Conservation (phyloP, 768 basidiomycete genomes). For the Neoboletus brunneissimus region DNA sequence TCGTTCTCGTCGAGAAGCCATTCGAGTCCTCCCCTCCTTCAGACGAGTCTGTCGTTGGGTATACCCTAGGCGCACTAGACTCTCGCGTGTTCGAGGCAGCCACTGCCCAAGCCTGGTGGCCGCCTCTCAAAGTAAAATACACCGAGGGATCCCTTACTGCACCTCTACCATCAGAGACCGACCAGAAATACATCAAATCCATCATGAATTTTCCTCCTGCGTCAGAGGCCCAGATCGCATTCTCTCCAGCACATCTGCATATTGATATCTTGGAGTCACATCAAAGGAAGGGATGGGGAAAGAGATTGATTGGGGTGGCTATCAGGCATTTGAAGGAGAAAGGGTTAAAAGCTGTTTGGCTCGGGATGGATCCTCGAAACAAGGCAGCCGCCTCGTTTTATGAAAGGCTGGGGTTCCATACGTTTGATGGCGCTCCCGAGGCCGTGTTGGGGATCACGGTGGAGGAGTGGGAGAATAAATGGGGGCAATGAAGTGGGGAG, state of each 20-base stretch:
- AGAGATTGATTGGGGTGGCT: conserved; percentile 53
- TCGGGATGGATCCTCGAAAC: conserved; percentile 68
- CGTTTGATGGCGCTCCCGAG: conserved; percentile 50
- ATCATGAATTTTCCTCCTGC: conserved; percentile 40
- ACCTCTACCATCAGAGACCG: conserved; percentile 20
- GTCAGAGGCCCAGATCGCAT: conserved; percentile 53
- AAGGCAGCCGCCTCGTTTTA: conserved; percentile 60
- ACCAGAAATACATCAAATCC: conserved; percentile 32
- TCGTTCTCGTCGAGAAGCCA: conserved; percentile 59
- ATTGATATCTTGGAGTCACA: conserved; percentile 67
- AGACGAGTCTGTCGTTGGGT: conserved; percentile 59
- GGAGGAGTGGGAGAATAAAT: conserved; percentile 31
- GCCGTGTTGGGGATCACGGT: conserved; percentile 57
- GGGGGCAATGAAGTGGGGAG: neutral
- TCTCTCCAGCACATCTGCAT: conserved; percentile 74
- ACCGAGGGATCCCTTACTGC: conserved; percentile 21
- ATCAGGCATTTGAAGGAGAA: conserved; percentile 52
- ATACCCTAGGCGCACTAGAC: conserved; percentile 65
- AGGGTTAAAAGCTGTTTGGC: conserved; percentile 53
- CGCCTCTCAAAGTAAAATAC: conserved; percentile 55
- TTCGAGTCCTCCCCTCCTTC: conserved; percentile 19
- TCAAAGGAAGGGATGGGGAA: conserved; percentile 72
- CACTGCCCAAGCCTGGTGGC: conserved; percentile 63
- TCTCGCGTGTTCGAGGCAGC: conserved; percentile 61
- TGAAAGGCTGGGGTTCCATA: conserved; percentile 55